phyloP scores from a whole-genome alignment of 2,329 filamentous ascomycete genomes.

The Fusarium lyarnte region DNA sequence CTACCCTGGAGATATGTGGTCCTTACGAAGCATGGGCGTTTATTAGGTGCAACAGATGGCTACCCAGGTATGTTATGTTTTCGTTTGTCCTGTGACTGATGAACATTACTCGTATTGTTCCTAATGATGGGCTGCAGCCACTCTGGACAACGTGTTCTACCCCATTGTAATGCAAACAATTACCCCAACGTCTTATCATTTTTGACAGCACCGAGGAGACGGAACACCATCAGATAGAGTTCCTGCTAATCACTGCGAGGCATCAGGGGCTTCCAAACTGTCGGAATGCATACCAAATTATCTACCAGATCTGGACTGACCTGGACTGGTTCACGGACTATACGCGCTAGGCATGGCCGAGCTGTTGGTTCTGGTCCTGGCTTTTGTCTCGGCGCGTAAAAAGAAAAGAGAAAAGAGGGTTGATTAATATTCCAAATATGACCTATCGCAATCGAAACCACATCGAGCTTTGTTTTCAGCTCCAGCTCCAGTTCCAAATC shows the following conservation, averaged over 20 bases:
- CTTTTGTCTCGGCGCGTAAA: conserved; percentile 18
- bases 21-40: neutral
- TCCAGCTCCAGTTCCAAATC: neutral
- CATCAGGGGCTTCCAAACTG: conserved; percentile 8
- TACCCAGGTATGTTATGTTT: neutral
- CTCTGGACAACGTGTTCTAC: neutral
- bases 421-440: conserved; percentile 33
- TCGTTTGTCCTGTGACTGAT: neutral
- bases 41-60: neutral
- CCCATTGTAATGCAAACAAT: neutral
- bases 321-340: neutral
- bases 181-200: neutral
- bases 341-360: conserved; percentile 23
- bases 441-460: conserved; percentile 23
- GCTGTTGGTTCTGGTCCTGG: conserved; percentile 7
- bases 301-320: neutral
- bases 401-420: conserved; percentile 14
- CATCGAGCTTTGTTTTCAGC: conserved; percentile 11
- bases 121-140: neutral
- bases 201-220: neutral
- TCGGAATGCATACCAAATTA: conserved; percentile 16
- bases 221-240: conserved; percentile 4
- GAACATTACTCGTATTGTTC: neutral
- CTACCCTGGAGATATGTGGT: neutral
- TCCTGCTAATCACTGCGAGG: neutral